These are phyloP conservation scores for Arxiozyma slooffiae DNA, from an alignment of 1,139 yeast genomes.

Conservation along the genomic window DNA sequence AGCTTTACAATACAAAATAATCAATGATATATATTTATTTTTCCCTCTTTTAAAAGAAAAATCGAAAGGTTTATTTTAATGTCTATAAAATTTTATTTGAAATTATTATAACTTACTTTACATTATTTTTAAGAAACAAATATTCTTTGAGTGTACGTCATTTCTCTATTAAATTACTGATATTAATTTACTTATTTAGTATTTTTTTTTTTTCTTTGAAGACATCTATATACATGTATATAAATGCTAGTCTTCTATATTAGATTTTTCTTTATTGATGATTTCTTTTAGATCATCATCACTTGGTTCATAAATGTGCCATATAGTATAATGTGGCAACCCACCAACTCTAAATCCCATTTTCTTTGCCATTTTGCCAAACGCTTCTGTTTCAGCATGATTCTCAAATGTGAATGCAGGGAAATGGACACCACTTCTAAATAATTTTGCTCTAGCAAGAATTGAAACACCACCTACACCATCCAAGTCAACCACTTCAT, in stretches of 20 bases:
- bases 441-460: conserved; percentile 70
- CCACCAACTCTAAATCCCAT: conserved; percentile 82
- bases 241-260: conserved; percentile 32
- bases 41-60: too few species aligned
- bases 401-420: conserved; percentile 83
- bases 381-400: conserved; percentile 90
- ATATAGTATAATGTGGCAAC: conserved; percentile 76
- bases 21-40: too few species aligned
- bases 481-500: conserved; percentile 63
- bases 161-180: neutral
- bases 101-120: neutral
- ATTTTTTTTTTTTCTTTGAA: neutral
- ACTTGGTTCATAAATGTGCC: conserved; percentile 86
- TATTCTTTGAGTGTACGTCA: too few species aligned
- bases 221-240: neutral
- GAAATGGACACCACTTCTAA: conserved; percentile 73
- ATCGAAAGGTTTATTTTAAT: neutral
- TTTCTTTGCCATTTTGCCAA: conserved; percentile 73
- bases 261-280: conserved; percentile 60
- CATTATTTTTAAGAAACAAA: neutral
- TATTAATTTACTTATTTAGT: neutral
- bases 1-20: too few species aligned
- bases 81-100: too few species aligned
- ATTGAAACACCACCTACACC: conserved; percentile 91
- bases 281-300: conserved; percentile 78